Evolutionary conservation across 306 rosid species (phyloP), one percentile per base, ranked within the genome.

Genomic region (Urtica urens): DNA sequence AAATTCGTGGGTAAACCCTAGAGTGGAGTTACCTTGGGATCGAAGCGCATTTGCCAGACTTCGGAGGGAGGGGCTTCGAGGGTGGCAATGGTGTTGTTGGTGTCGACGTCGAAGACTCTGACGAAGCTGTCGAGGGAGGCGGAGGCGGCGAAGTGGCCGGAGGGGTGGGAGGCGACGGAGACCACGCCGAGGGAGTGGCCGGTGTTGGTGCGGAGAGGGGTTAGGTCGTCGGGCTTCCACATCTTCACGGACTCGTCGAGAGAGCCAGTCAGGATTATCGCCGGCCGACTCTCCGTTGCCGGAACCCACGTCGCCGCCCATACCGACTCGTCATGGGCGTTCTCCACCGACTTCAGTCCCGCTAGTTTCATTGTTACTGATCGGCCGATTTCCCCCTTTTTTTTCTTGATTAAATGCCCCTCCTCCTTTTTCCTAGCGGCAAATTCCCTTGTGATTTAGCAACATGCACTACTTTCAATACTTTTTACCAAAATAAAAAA

Each of bases 141-240:
- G 13, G 96, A 82, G 28, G 99, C 96, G 23, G 94, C 99, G 17
- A 85, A 63, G 23, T 65, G 68, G 39, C 94, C 99, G 10, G 80
- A 79, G 0, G 99, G 99, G 35, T 85, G 99, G 53, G 99, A 94
- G 11, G 96, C 87, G 18, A 79, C 94, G 31, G 94, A 85, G 18
- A 78, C 81, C n/a, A 85, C 99, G 27, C 99, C 96, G 55, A 92
- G 96, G 66, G 86, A 85, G 79, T 85, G 99, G 23, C 96, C 94
- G 23, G 87, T 70, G 70, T 79, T 78, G 70, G 86, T 79, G 29
- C 86, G 83, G 16, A 78, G 81, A 29, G 70, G 67, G 39, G 79
- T 44, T 9, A 92, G 88, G 17, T 85, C 99, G 25, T 92, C 96
- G 45, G 94, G 68, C 31, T 74, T 73, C 99, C 99, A 92, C 2